Base-by-base conservation (phyloP, 2,329 filamentous ascomycete species). In the Aspergillus floridensis region DNA sequence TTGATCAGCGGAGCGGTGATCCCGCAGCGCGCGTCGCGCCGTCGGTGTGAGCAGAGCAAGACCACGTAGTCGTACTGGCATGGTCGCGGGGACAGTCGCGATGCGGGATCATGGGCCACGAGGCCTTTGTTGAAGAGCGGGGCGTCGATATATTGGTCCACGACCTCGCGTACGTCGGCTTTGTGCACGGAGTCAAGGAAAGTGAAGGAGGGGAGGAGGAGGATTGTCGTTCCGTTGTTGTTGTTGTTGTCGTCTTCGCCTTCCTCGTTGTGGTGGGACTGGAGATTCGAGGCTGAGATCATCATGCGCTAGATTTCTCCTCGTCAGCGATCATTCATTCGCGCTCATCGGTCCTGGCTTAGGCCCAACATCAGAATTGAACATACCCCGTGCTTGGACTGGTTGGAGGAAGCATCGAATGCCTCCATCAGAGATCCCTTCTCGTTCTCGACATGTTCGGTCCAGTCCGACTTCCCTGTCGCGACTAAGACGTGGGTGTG, bases 21-120 rank as follows among this genome's bases (percentile, higher is more conserved):
- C 0, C 92, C 93, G 74, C 93, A 97, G 65, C 93, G 89, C 0
- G 91, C 92, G 72, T 97, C 93, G 65, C 93, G 89, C 35, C 91
- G 95, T 69, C 85, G 87, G 71, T 97, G 93, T 31, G 90, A 95
- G 80, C 93, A 97, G 66, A 97, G 86, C 50, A 97, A 84, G 68
- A 97, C 89, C 31, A 97, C 82, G 65, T 88, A 92, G 66, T 85
- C 82, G 80, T 96, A 92, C 6, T 90, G 89, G 66, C 88, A 93
- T 2, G 88, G 83, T 5, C 85, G 83, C 10, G 85, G 76, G 16
- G 75, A 67, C 38, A 75, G 63, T 44, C 63, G 55, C 46, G 59
- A 61, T n/a, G 79, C 72, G 1, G 66, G 66, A 7, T 91, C 79
- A 0, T 84, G 83, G 11, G 48, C 22, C 31, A 55, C 53, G 14